These are phyloP conservation scores for Tylopilus sp. DNA, from an alignment of 1,284 basidiomycete genomes.

Conservation along the genomic window DNA sequence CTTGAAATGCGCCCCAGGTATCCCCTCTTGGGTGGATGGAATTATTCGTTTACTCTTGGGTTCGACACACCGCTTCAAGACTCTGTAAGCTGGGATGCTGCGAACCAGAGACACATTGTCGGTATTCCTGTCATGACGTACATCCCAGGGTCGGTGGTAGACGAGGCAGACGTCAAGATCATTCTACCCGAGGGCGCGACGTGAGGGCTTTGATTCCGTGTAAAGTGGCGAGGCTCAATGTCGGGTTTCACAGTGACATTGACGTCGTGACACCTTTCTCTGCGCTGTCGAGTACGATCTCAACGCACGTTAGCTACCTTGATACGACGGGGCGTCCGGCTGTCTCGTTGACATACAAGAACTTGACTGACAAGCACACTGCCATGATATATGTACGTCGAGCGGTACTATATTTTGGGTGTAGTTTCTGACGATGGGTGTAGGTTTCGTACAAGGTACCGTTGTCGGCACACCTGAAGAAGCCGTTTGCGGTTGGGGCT, in stretches of 20 bases:
- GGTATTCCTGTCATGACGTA: slow-evolving; percentile 86
- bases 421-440: slow-evolving; percentile 15
- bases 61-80: slow-evolving; percentile 86
- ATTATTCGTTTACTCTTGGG: slow-evolving; percentile 92
- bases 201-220: slow-evolving; percentile 47
- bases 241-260: slow-evolving; percentile 56
- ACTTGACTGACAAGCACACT: slow-evolving; percentile 77
- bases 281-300: slow-evolving; percentile 55
- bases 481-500: slow-evolving; percentile 71
- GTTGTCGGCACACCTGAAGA: slow-evolving; percentile 72
- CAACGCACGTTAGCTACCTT: slow-evolving; percentile 82
- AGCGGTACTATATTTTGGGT: slow-evolving; percentile 2
- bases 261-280: slow-evolving; percentile 77
- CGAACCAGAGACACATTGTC: slow-evolving; percentile 63
- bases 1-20: slow-evolving; percentile 89
- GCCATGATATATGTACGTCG: slow-evolving; percentile 67
- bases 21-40: slow-evolving; percentile 96
- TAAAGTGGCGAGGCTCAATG: slow-evolving; percentile 5
- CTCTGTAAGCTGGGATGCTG: slow-evolving; percentile 59
- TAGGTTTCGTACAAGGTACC: slow-evolving; percentile 87
- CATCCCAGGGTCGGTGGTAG: slow-evolving; percentile 76
- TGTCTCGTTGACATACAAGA: slow-evolving; percentile 68
- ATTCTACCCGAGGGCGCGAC: slow-evolving; percentile 92
- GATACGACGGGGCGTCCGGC: slow-evolving; percentile 90
- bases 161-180: slow-evolving; percentile 77